These are phyloP conservation scores for Oryza nivara DNA, from an alignment of 176 grass and related monocot species.

Conservation along the genomic window DNA sequence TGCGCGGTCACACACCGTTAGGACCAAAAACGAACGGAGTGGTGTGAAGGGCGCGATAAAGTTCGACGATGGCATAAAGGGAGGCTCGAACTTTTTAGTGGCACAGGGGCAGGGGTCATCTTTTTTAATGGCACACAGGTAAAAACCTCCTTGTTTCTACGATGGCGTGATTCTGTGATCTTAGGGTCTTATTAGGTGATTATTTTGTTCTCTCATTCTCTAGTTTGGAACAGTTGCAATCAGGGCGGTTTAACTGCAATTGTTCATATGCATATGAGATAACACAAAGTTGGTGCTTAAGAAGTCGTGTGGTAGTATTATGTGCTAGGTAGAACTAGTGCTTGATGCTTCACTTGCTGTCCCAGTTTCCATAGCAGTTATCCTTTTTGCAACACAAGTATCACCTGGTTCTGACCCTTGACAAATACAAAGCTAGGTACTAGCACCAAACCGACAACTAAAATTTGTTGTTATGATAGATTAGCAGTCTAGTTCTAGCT, in stretches of 20 bases:
- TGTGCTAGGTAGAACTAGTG: background rate
- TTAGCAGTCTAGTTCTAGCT: background rate
- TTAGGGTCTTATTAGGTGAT: background rate
- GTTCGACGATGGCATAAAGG: too few relatives aligned
- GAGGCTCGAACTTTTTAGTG: too few relatives aligned
- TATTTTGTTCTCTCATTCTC: background rate
- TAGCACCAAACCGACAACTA: background rate
- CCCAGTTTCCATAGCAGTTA: background rate
- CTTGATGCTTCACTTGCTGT: background rate
- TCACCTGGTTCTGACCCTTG: background rate
- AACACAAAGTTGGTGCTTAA: background rate
- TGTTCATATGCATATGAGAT: conserved; percentile 4
- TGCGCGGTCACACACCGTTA: too few relatives aligned
- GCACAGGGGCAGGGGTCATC: too few relatives aligned
- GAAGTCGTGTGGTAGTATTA: background rate
- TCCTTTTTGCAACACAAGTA: background rate
- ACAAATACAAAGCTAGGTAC: conserved; percentile 16
- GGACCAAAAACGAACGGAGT: too few relatives aligned
- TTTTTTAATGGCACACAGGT: too few relatives aligned
- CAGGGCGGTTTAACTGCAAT: background rate
- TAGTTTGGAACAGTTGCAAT: background rate
- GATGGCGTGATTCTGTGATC: background rate
- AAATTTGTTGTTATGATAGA: background rate
- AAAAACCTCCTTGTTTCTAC: background rate
- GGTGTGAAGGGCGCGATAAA: too few relatives aligned